phyloP scores from a whole-genome alignment of 495 filamentous ascomycete species.

The Aspergillus egyptiacus region DNA sequence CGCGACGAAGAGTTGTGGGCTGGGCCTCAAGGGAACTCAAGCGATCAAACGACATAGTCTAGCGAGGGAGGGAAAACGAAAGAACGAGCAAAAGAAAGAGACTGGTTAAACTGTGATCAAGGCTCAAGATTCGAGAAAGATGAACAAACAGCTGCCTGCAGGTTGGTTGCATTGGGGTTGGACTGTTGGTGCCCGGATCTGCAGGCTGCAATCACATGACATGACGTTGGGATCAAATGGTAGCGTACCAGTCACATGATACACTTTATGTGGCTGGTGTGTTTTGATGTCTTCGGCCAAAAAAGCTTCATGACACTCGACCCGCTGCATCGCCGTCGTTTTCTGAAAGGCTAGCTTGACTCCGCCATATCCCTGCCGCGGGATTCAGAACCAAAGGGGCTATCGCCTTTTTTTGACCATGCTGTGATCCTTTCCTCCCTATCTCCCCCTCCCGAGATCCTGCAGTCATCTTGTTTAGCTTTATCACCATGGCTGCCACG shows the following conservation, averaged over 20 bases:
- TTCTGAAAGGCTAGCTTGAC: not conserved
- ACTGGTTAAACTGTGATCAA: not conserved
- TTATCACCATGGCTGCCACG: constrained; percentile 41
- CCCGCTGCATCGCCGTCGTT: constrained; percentile 15
- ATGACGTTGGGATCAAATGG: constrained; percentile 8
- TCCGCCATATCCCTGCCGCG: constrained; percentile 5
- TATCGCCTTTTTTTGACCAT: constrained; percentile 26
- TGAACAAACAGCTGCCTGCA: constrained; percentile 13
- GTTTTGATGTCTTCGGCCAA: constrained; percentile 33
- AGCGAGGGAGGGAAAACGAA: constrained; percentile 4
- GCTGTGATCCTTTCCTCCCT: constrained; percentile 24
- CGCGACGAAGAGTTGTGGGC: constrained; percentile 57
- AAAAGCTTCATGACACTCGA: constrained; percentile 20
- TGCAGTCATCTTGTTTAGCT: constrained; percentile 24
- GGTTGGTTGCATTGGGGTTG: constrained; percentile 8
- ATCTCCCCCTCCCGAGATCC: constrained; percentile 14
- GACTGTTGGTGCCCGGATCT: constrained; percentile 22
- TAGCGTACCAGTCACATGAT: no score
- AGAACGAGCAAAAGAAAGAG: constrained; percentile 7
- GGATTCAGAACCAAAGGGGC: constrained; percentile 6
- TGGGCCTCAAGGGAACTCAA: constrained; percentile 78
- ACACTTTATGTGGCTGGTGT: constrained; percentile 32
- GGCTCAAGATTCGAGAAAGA: not conserved
- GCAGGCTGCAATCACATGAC: constrained; percentile 37
- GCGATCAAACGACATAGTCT: constrained; percentile 84